Percentiles rank a stretch among this genome's conserved stretches.
Evolutionary conservation across 495 filamentous ascomycete species (phyloP).

Genomic region (Podospora pseudoanserina): DNA sequence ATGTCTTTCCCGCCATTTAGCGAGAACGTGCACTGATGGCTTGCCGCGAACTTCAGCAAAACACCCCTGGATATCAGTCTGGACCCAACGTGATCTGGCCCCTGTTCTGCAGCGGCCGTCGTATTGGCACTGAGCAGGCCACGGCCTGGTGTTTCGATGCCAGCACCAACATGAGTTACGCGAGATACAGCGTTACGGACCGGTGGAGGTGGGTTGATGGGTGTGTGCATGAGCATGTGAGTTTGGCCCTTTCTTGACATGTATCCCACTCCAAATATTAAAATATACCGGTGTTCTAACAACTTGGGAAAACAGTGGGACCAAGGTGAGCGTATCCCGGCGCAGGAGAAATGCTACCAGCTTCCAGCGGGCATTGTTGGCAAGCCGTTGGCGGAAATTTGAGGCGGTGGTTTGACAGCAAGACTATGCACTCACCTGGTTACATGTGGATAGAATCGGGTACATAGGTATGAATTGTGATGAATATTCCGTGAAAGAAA

Average conservation of each 20-base stretch:
- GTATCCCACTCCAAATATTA: conserved; percentile 2
- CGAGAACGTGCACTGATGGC: neutral
- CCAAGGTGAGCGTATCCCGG: conserved; percentile 36
- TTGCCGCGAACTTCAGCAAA: conserved; percentile 35
- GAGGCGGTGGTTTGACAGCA: neutral
- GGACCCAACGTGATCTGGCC: conserved; percentile 42
- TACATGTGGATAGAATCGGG: too few relatives aligned
- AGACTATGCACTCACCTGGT: too few relatives aligned
- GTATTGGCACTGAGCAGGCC: conserved; percentile 38
- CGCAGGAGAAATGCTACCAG: conserved; percentile 37
- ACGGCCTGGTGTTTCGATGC: conserved; percentile 46
- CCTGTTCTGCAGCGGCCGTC: conserved; percentile 42
- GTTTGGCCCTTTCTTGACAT: conserved; percentile 12
- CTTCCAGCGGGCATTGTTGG: conserved; percentile 16
- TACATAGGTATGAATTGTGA: too few relatives aligned
- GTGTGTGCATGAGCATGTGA: conserved; percentile 48
- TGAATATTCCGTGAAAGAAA: too few relatives aligned
- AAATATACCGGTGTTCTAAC: neutral
- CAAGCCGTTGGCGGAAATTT: neutral
- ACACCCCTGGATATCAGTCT: conserved; percentile 40
- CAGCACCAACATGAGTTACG: conserved; percentile 48
- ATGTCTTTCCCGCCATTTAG: too few relatives aligned
- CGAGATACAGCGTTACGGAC: conserved; percentile 42
- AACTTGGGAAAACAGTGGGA: conserved; percentile 35
- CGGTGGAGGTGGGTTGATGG: conserved; percentile 46